A percentile compares a stretch with the other conserved stretches of the same genome.
Evolutionary conservation across 371 early-diverging fungal species (phyloP).

Genomic region (Mortierella sp.): DNA sequence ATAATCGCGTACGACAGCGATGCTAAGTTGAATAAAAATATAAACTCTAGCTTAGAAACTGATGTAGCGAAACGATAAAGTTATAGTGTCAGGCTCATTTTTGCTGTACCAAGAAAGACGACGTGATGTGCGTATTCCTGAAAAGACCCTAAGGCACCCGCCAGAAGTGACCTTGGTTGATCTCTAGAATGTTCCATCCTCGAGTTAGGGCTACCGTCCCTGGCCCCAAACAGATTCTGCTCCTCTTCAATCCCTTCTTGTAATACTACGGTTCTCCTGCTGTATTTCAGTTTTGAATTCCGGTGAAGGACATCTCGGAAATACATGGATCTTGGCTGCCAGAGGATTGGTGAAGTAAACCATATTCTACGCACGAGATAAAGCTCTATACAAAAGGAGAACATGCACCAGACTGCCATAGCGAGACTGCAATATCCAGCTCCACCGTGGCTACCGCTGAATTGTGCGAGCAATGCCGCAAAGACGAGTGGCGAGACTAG

Average conservation of each 20-base stretch:
- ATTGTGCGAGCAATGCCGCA: constrained; percentile 32
- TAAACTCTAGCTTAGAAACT: neutral
- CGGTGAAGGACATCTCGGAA: neutral
- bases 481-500: constrained; percentile 59
- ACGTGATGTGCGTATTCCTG: constrained; percentile 24
- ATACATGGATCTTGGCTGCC: constrained; percentile 25
- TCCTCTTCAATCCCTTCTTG: neutral
- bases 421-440: constrained; percentile 34
- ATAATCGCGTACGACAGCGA: constrained; percentile 49
- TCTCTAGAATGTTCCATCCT: neutral
- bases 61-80: no score
- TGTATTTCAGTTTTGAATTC: neutral
- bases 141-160: constrained; percentile 18
- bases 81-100: neutral
- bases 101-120: constrained; percentile 35
- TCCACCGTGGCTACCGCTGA: neutral
- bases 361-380: constrained; percentile 34
- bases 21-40: constrained; percentile 4
- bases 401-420: constrained; percentile 38
- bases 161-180: neutral
- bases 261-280: neutral
- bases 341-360: constrained; percentile 21
- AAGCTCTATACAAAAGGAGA: constrained; percentile 22
- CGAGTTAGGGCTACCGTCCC: neutral
- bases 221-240: neutral